These are phyloP conservation scores for Cordyceps javanica DNA, from an alignment of 2,329 filamentous ascomycete species.

Conservation along the genomic window DNA sequence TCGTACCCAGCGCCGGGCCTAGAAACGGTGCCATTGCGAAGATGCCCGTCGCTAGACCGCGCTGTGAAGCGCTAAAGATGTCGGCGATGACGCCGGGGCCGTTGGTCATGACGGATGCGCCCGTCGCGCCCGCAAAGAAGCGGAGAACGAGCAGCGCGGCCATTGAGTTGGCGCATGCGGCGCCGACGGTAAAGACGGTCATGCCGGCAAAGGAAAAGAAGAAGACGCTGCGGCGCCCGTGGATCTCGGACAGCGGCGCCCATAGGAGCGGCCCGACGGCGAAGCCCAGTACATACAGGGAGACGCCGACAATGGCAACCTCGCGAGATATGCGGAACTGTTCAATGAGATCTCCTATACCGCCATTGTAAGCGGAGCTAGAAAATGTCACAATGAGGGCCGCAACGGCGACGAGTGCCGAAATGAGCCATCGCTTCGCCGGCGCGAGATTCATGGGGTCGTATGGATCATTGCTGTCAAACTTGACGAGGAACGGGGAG, in stretches of 20 bases:
- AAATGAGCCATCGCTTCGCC: no score
- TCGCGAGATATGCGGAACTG: constrained; percentile 63
- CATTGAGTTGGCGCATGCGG: constrained; percentile 45
- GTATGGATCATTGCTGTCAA: no score
- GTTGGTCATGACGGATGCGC: constrained; percentile 50
- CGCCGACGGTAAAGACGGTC: constrained; percentile 50
- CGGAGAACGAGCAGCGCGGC: constrained; percentile 51
- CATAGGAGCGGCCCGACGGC: constrained; percentile 51
- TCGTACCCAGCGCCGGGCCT: constrained; percentile 42
- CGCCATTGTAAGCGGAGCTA: background rate
- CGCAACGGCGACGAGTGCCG: background rate
- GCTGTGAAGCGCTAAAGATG: constrained; percentile 43
- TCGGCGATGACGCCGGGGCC: constrained; percentile 52
- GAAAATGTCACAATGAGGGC: background rate
- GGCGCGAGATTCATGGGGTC: no score
- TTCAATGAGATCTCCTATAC: constrained; percentile 47
- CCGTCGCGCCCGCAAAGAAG: constrained; percentile 54
- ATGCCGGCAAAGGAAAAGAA: constrained; percentile 45
- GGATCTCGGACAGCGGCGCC: constrained; percentile 55
- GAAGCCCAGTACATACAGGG: constrained; percentile 53
- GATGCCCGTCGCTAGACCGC: constrained; percentile 46
- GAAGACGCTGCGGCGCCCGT: constrained; percentile 48
- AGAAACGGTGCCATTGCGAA: constrained; percentile 54
- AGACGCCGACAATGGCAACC: constrained; percentile 64
- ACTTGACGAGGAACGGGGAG: no score